These are phyloP conservation scores for Eutypa lata DNA, from an alignment of 2,329 filamentous ascomycete species.

Conservation along the genomic window DNA sequence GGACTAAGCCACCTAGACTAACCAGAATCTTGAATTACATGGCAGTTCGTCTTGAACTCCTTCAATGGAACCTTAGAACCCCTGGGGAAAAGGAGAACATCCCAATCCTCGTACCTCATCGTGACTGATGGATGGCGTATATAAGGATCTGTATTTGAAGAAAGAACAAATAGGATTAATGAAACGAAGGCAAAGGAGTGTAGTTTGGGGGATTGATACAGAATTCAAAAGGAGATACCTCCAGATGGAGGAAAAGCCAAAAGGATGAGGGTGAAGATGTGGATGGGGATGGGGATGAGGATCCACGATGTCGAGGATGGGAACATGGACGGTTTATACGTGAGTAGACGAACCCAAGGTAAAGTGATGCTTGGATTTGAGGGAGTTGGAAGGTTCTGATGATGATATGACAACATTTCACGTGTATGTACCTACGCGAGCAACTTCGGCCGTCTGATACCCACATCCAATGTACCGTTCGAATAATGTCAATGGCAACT, in stretches of 20 bases:
- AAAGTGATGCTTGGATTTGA: neutral
- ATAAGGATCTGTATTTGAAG: conserved; percentile 16
- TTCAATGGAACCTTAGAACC: conserved; percentile 68
- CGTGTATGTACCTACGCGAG: too few relatives aligned
- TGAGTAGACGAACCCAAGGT: neutral
- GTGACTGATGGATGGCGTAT: conserved; percentile 27
- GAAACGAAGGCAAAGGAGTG: conserved; percentile 13
- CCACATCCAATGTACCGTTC: too few relatives aligned
- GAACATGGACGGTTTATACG: neutral
- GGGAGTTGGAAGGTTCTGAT: neutral
- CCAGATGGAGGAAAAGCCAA: neutral
- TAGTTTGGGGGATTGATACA: conserved; percentile 4
- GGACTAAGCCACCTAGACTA: too few relatives aligned
- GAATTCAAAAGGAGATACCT: neutral
- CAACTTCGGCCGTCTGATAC: too few relatives aligned
- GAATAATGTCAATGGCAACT: too few relatives aligned
- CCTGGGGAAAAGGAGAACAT: conserved; percentile 73
- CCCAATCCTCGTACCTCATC: conserved; percentile 88
- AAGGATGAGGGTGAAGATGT: neutral
- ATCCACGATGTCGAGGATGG: neutral
- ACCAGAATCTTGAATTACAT: conserved; percentile 57
- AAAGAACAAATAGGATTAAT: conserved; percentile 11
- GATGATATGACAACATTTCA: too few relatives aligned
- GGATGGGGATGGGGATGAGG: neutral
- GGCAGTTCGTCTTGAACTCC: conserved; percentile 79